Base-by-base conservation (phyloP, 208 protist genomes). In the Wallacemonas collosoma region DNA sequence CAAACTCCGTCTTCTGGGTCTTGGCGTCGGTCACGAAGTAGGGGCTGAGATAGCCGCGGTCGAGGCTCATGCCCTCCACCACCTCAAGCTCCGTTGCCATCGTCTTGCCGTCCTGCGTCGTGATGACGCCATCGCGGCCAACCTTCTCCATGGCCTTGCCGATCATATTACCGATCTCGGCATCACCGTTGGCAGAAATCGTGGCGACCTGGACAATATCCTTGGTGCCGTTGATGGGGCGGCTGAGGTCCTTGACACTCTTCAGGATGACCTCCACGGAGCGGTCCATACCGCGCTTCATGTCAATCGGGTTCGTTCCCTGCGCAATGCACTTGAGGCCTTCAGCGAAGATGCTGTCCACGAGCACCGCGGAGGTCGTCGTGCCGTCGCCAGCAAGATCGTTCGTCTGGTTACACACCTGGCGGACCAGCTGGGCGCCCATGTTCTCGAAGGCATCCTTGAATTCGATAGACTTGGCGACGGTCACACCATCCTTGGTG, bases 401-500 rank as follows among this genome's bases (percentile, higher is more conserved):
- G 87, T 99, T 99, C 44, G 98, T 99, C 86, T 98, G 98, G 81
- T 90, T 98, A 66, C 98, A 98, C 66, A 99, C 98, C 73, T 97
- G 83, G 45, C 88, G 86, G 54, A 99, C 96, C 17, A 99, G 93
- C 87, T 98, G 97, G 2, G 99, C 99, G 78, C 99, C 99, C 79
- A 99, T 90, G 95, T 99, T 99, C 82, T 99, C 89, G 58, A 93
- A 98, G 66, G 80, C 89, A 86, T 99, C 98, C 79, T 94, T 83
- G 76, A 99, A 99, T 77, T 99, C 98, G 75, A 99, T 98, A 55
- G 93, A 80, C 83, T 99, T 99, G 17, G 99, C 99, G 35, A 99
- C 99, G 26, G 99, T 99, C 54, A 99, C 99, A 86, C 99, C 99
- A 76, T 99, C 99, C 93, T 99, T 99, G 50, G 99, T 99, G 86